A percentile compares a stretch with the other conserved stretches of the same genome.
phyloP scores from a whole-genome alignment of 106 monocot genomes.

The Gastrodia elata region DNA sequence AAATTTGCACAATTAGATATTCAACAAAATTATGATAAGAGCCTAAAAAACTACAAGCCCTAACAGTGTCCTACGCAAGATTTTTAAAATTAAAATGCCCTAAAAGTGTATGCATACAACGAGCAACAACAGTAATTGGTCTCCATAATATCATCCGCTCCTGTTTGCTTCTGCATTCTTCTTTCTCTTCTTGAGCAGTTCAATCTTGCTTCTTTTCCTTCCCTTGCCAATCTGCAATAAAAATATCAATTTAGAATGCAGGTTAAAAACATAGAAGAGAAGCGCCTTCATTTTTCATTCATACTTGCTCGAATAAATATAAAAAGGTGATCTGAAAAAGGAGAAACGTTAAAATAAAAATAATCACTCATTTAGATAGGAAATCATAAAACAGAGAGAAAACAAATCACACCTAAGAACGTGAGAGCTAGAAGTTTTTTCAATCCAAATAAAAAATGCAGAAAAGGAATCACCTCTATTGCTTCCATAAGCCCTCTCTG shows the following conservation, averaged over 20 bases:
- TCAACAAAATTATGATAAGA: no score
- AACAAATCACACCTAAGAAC: not conserved
- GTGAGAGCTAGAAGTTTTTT: no score
- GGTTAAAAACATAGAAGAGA: not conserved
- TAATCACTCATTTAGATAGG: not conserved
- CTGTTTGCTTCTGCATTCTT: slow-evolving; percentile 35
- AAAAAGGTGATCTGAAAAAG: not conserved
- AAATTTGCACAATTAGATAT: no score
- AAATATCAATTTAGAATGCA: not conserved
- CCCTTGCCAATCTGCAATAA: slow-evolving; percentile 47
- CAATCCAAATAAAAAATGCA: not conserved
- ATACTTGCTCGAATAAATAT: no score
- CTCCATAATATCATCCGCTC: slow-evolving; percentile 4
- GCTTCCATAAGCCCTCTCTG: slow-evolving; percentile 70
- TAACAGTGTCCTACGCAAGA: no score
- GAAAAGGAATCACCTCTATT: slow-evolving; percentile 51
- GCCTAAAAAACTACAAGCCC: no score
- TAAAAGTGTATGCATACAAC: no score
- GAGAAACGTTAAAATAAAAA: not conserved
- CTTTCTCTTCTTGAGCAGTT: slow-evolving; percentile 61
- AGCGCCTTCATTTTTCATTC: not conserved
- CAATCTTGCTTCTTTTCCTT: slow-evolving; percentile 40
- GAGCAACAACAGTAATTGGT: not conserved
- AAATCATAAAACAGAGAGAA: not conserved
- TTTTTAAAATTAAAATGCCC: no score